Conservation (phyloP, 768 basidiomycete species). For the Leccinum arenicola region DNA sequence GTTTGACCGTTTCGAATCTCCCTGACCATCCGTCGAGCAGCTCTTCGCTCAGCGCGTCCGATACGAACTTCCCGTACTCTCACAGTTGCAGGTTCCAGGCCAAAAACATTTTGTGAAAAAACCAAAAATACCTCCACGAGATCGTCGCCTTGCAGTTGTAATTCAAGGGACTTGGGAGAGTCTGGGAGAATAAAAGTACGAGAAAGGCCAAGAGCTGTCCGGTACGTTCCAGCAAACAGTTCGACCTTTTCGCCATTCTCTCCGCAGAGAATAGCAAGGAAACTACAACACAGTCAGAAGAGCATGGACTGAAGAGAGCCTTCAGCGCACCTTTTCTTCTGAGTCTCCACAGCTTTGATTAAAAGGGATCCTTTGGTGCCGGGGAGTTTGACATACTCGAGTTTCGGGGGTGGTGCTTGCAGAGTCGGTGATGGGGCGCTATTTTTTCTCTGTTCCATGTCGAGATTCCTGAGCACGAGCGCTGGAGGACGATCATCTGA, state of each 20-base stretch:
- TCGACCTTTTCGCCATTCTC: constrained; percentile 93
- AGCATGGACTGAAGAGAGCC: not conserved
- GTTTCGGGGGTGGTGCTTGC: constrained; percentile 72
- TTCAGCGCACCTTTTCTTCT: constrained; percentile 70
- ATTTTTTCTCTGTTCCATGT: constrained; percentile 40
- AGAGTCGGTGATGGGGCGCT: constrained; percentile 34
- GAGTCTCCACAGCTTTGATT: constrained; percentile 86
- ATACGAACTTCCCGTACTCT: constrained; percentile 92
- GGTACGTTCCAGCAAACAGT: constrained; percentile 86
- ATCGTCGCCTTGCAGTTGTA: constrained; percentile 90
- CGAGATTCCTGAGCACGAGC: constrained; percentile 35
- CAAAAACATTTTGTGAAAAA: constrained; percentile 89
- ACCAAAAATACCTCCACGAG: constrained; percentile 90
- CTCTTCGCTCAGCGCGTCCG: constrained; percentile 82
- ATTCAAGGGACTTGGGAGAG: constrained; percentile 81
- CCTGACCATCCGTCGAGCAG: constrained; percentile 76
- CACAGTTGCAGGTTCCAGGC: constrained; percentile 89
- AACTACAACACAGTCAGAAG: constrained; percentile 43
- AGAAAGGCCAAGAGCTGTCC: constrained; percentile 87
- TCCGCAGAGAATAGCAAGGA: constrained; percentile 89
- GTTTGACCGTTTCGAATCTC: constrained; percentile 56
- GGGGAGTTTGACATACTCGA: constrained; percentile 91
- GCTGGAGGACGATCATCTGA: constrained; percentile 51
- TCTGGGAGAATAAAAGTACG: constrained; percentile 91
- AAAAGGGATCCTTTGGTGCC: constrained; percentile 84